Conservation (phyloP, 768 basidiomycete species). For the Pisolithus marmoratus region DNA sequence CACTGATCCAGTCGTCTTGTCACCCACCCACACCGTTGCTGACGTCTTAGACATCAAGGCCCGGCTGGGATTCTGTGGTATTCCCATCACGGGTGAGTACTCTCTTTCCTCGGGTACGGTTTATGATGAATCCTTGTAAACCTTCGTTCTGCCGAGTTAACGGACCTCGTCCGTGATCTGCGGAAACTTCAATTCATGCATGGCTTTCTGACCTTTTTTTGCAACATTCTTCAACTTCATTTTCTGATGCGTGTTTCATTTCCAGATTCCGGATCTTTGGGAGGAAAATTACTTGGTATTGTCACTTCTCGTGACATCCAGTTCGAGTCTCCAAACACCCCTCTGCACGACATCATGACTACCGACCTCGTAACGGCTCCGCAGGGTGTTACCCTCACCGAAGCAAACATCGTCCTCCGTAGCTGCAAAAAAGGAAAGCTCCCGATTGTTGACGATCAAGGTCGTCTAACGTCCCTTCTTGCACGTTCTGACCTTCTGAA, state of each 20-base stretch:
- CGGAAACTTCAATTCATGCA: too few species aligned
- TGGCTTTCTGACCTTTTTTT: conserved; percentile 5
- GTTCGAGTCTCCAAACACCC: conserved; percentile 64
- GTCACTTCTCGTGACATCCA: conserved; percentile 88
- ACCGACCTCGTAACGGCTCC: conserved; percentile 79
- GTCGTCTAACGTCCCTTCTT: too few species aligned
- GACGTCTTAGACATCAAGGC: not conserved
- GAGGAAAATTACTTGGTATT: conserved; percentile 92
- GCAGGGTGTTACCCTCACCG: conserved; percentile 81
- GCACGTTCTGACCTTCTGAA: too few species aligned
- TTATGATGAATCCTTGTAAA: not conserved
- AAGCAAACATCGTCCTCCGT: conserved; percentile 93
- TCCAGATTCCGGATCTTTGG: conserved; percentile 78
- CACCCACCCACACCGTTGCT: conserved; percentile 61
- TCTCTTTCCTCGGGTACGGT: not conserved
- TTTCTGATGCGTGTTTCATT: conserved; percentile 50
- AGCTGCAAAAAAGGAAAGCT: conserved; percentile 41
- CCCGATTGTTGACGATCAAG: too few species aligned
- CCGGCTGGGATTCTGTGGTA: not conserved
- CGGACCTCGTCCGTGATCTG: too few species aligned
- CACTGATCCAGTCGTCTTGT: conserved; percentile 86
- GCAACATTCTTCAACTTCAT: conserved; percentile 68
- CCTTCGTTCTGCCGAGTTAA: not conserved
- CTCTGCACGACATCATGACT: conserved; percentile 86
- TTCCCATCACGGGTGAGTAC: not conserved